phyloP scores from a whole-genome alignment of 306 rosid species.

The Cucurbita moschata region DNA sequence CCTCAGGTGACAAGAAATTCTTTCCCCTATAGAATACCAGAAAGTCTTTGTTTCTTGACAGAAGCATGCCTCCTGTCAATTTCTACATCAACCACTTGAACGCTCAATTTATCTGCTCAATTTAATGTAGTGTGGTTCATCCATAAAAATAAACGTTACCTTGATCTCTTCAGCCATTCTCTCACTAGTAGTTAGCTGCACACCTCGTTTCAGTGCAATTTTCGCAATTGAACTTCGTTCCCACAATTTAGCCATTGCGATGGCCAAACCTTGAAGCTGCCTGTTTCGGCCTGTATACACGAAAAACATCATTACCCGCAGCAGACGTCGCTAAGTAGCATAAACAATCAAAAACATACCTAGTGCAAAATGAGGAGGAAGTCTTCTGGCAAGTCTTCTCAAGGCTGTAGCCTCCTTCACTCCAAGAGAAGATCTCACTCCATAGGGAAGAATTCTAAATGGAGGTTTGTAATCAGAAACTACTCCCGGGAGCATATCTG shows the following conservation, averaged over 20 bases:
- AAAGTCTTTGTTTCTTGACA: slow-evolving; percentile 89
- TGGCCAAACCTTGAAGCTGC: slow-evolving; percentile 87
- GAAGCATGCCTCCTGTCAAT: slow-evolving; percentile 78
- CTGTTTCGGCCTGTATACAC: slow-evolving; percentile 61
- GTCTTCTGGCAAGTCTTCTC: slow-evolving; percentile 70
- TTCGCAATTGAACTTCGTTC: slow-evolving; percentile 76
- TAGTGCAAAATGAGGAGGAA: slow-evolving; percentile 96
- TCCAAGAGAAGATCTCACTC: slow-evolving; percentile 69
- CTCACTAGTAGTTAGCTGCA: slow-evolving; percentile 90
- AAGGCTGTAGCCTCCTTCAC: slow-evolving; percentile 62
- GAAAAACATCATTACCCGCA: slow-evolving; percentile 12
- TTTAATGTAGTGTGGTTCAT: not conserved
- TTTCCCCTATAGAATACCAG: slow-evolving; percentile 86
- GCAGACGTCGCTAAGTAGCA: not conserved
- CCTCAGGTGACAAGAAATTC: slow-evolving; percentile 65
- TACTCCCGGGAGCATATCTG: slow-evolving; percentile 66
- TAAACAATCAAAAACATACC: slow-evolving; percentile 29
- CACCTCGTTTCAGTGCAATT: slow-evolving; percentile 95
- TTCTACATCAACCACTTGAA: slow-evolving; percentile 29
- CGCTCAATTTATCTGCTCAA: not conserved
- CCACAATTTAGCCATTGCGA: slow-evolving; percentile 76
- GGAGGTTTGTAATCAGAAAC: slow-evolving; percentile 78
- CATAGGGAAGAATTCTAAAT: slow-evolving; percentile 89
- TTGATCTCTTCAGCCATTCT: slow-evolving; percentile 97
- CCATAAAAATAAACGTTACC: slow-evolving; percentile 26